These are phyloP conservation scores for Typha latifolia DNA, from an alignment of 176 grass and related monocot genomes.

Conservation along the genomic window DNA sequence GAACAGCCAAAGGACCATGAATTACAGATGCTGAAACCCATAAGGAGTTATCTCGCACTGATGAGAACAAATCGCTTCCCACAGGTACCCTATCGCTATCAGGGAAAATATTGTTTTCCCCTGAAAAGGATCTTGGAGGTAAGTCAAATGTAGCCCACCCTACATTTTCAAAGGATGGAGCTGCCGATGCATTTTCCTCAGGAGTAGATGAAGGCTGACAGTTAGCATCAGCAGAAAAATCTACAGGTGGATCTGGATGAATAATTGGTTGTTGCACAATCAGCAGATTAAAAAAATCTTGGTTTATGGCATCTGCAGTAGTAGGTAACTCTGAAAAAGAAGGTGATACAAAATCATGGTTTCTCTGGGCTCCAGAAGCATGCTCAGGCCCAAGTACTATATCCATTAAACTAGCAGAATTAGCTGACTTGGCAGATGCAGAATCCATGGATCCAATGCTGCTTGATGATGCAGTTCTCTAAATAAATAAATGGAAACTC, in stretches of 20 bases:
- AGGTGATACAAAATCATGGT: constrained; percentile 3
- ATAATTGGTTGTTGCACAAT: constrained; percentile 15
- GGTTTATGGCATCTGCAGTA: constrained; percentile 13
- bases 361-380: constrained; percentile 17
- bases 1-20: constrained; percentile 26
- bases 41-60: constrained; percentile 16
- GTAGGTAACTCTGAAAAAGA: constrained; percentile 32
- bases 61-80: constrained; percentile 30
- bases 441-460: constrained; percentile 38
- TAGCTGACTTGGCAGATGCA: constrained; percentile 31
- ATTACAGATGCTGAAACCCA: constrained; percentile 20
- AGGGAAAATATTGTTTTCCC: constrained; percentile 17
- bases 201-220: constrained; percentile 13
- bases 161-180: constrained; percentile 32
- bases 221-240: constrained; percentile 48
- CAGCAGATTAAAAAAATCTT: constrained; percentile 30
- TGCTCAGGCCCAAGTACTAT: constrained; percentile 30
- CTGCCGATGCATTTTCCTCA: constrained; percentile 7
- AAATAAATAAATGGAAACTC: constrained; percentile 20
- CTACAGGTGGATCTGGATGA: constrained; percentile 31
- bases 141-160: constrained; percentile 90
- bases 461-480: constrained; percentile 48
- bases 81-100: constrained; percentile 12
- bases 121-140: constrained; percentile 30
- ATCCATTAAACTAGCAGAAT: constrained; percentile 40